Evolutionary conservation across 495 filamentous ascomycete genomes (phyloP), one percentile per base, ranked within the genome.

Genomic region (Annulohypoxylon moriforme): DNA sequence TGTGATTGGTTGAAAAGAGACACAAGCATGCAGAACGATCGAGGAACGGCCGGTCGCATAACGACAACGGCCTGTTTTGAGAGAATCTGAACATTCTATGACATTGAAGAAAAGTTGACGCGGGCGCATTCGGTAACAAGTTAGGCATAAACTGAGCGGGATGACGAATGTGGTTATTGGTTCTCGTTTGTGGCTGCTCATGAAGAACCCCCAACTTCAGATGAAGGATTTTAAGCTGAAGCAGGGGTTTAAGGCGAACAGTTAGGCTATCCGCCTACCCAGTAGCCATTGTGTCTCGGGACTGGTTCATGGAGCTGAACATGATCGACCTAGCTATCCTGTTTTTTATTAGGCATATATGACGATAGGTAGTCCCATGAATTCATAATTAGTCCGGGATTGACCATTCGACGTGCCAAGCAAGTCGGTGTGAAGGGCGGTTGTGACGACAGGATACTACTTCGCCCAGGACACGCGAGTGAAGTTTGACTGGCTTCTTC

Each of bases 21-120:
- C 36, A 59, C 53, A 63, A 60, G 42, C 64, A 63, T 67, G 50
- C 53, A 58, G 49, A 42, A 36, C 60, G 55, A 57, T 68, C 55
- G 57, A 69, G 56, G 57, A 52, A 60, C 71, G 66, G 66, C 66
- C 60, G 62, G 71, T 69, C 33, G 44, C 71, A 73, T 73, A 52
- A 38, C 49, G 27, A 72, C 57, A 66, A 46, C 57, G 60, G 71
- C 55, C 61, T 73, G 58, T 62, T 69, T 66, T 66, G 66, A 69
- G 61, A 67, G 67, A 67, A 57, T 61, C 66, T 56, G n/a, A 55
- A 33, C 49, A 44, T 44, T 18, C 16, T 16, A 6, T 44, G 16
- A 5, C 16, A 18, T 50, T 66, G 40, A 62, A 62, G 42, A 65
- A 63, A 56, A 63, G 38, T 61, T 64, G n/a, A 60, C 55, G 47